These are phyloP conservation scores for Drosera capensis DNA, from an alignment of 148 eudicot species.

Conservation along the genomic window DNA sequence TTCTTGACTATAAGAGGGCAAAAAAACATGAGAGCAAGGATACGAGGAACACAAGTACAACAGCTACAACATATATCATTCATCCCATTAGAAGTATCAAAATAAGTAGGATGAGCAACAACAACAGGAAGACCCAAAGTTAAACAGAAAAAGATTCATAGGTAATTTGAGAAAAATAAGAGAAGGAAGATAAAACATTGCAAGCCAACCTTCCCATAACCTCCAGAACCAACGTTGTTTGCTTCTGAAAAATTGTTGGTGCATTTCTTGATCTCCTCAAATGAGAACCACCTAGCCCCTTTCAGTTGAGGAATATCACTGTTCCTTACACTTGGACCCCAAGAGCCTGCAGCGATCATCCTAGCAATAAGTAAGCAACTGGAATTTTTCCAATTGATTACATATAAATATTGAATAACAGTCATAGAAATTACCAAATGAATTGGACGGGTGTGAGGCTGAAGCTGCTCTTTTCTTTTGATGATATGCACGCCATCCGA, in stretches of 20 bases:
- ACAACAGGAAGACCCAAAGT: background rate
- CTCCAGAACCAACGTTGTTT: conserved; percentile 59
- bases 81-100: too few species aligned
- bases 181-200: background rate
- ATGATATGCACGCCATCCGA: conserved; percentile 37
- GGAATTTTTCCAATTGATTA: background rate
- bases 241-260: conserved; percentile 51
- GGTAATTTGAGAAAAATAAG: background rate
- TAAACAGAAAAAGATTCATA: background rate
- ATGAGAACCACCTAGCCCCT: conserved; percentile 62
- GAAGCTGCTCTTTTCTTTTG: conserved; percentile 44
- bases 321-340: conserved; percentile 39
- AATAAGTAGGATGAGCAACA: too few species aligned
- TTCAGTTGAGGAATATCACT: conserved; percentile 58
- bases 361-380: conserved; percentile 1
- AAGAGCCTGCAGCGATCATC: conserved; percentile 39
- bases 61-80: too few species aligned
- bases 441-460: conserved; percentile 32
- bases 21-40: too few species aligned
- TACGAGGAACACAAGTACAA: too few species aligned
- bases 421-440: conserved; percentile 28
- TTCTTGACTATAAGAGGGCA: too few species aligned
- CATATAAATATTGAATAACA: conserved; percentile 2
- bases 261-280: conserved; percentile 56
- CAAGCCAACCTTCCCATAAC: conserved; percentile 62